These are phyloP conservation scores for Biscutella laevigata DNA, from an alignment of 441 rosid genomes.

Conservation along the genomic window DNA sequence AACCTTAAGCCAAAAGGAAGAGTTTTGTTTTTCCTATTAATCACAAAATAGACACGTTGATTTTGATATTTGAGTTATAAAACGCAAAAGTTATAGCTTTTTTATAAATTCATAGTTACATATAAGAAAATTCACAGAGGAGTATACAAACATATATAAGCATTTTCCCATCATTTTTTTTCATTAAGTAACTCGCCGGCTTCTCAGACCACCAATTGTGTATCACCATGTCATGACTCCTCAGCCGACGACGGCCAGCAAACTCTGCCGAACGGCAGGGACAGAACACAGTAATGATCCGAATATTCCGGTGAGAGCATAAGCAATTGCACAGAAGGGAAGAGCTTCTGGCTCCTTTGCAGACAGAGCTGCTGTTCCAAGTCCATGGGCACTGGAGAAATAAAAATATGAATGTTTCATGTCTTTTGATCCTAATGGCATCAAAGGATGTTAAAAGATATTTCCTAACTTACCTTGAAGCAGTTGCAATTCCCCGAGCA, in stretches of 20 bases:
- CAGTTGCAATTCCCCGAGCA: slow-evolving; percentile 90
- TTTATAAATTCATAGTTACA: too few relatives aligned
- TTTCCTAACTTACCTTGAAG: slow-evolving; percentile 52
- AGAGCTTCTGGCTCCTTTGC: slow-evolving; percentile 98
- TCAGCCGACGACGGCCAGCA: slow-evolving; percentile 63
- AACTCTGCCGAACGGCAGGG: slow-evolving; percentile 75
- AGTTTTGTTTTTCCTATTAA: too few relatives aligned
- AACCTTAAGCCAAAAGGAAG: too few relatives aligned
- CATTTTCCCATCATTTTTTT: not conserved
- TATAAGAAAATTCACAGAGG: too few relatives aligned
- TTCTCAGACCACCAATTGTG: not conserved
- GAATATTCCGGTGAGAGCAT: slow-evolving; percentile 88
- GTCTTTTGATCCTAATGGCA: not conserved
- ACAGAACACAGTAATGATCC: slow-evolving; percentile 81
- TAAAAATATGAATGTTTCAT: not conserved
- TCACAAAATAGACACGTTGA: too few relatives aligned
- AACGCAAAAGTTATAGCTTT: too few relatives aligned
- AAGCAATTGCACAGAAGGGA: slow-evolving; percentile 92
- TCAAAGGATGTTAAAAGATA: not conserved
- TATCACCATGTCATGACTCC: slow-evolving; percentile 6
- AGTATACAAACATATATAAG: too few relatives aligned
- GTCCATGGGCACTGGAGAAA: slow-evolving; percentile 81
- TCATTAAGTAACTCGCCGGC: not conserved
- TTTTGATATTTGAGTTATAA: too few relatives aligned
- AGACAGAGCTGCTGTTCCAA: slow-evolving; percentile 93